A percentile compares a stretch with the other conserved stretches of the same genome.
Evolutionary conservation across 352 stramenopile species (phyloP).

Genomic region (Phytophthora foliorum): DNA sequence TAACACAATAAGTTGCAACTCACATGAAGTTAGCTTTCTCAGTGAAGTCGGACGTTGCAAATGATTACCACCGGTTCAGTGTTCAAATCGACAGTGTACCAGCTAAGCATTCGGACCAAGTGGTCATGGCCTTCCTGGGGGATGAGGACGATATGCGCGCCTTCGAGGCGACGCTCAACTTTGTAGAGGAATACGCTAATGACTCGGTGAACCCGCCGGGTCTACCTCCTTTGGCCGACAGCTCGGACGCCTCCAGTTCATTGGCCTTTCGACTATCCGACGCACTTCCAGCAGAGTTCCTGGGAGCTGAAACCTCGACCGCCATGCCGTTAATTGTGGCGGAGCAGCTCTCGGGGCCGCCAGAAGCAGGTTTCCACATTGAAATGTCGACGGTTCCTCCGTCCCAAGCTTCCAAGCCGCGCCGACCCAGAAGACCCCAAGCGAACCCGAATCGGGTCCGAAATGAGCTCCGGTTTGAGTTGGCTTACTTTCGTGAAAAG

Average conservation of each 20-base stretch:
- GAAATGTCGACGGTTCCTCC: slow-evolving; percentile 6
- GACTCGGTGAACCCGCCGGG: slow-evolving; percentile 11
- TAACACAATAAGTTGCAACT: background rate
- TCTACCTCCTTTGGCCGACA: slow-evolving; percentile 6
- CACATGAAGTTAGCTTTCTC: background rate
- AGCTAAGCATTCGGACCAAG: background rate
- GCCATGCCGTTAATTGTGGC: slow-evolving; percentile 8
- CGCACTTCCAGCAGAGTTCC: slow-evolving; percentile 7
- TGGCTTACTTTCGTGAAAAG: slow-evolving; percentile 69
- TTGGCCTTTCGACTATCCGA: slow-evolving; percentile 19
- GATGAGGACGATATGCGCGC: slow-evolving; percentile 29
- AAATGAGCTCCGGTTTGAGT: slow-evolving; percentile 58
- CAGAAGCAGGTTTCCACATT: slow-evolving; percentile 8
- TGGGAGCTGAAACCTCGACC: slow-evolving; percentile 1
- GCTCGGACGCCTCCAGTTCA: slow-evolving; percentile 17
- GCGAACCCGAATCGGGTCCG: slow-evolving; percentile 31
- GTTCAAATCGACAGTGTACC: slow-evolving; percentile 4
- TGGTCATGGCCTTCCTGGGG: slow-evolving; percentile 17
- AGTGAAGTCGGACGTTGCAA: background rate
- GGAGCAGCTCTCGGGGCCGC: slow-evolving; percentile 7
- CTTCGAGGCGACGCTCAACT: slow-evolving; percentile 29
- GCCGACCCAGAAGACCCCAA: slow-evolving; percentile 23
- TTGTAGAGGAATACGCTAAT: slow-evolving; percentile 23
- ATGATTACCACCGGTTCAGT: background rate
- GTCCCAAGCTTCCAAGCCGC: slow-evolving; percentile 2